phyloP scores from a whole-genome alignment of 2,329 filamentous ascomycete species.

The Alternaria ventricosa region DNA sequence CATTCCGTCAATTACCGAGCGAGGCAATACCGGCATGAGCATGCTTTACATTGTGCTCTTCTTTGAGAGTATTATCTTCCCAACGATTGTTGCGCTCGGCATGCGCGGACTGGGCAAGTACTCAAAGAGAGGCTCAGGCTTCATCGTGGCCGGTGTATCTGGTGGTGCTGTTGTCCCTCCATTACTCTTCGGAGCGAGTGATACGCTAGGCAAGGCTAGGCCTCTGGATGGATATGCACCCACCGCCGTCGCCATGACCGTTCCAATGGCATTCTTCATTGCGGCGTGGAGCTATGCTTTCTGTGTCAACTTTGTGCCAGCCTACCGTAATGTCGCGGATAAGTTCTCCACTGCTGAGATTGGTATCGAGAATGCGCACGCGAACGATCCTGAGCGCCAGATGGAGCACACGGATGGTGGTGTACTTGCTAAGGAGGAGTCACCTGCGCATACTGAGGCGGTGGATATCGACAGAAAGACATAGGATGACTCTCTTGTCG shows the following conservation, averaged over 20 bases:
- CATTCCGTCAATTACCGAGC: constrained; percentile 60
- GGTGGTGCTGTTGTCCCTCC: constrained; percentile 78
- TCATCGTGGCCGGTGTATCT: constrained; percentile 73
- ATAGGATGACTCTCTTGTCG: neutral
- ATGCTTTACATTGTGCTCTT: constrained; percentile 76
- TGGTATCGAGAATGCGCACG: constrained; percentile 47
- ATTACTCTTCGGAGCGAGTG: constrained; percentile 71
- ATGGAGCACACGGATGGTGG: neutral
- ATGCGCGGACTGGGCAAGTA: constrained; percentile 78
- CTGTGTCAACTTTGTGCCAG: constrained; percentile 67
- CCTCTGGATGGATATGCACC: constrained; percentile 37
- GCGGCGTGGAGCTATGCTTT: constrained; percentile 56
- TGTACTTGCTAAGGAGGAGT: constrained; percentile 16
- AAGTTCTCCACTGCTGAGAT: constrained; percentile 56
- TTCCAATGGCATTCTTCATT: constrained; percentile 64
- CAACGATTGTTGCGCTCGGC: constrained; percentile 79
- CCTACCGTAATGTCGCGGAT: constrained; percentile 69
- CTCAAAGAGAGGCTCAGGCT: constrained; percentile 77
- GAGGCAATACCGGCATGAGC: constrained; percentile 61
- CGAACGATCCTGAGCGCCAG: constrained; percentile 42
- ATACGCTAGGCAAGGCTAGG: constrained; percentile 57
- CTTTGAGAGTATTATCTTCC: constrained; percentile 83
- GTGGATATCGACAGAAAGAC: constrained; percentile 16
- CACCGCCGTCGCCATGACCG: constrained; percentile 69
- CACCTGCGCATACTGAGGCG: constrained; percentile 21